These are phyloP conservation scores for Rhizoclosmatium sp. DNA, from an alignment of 192 early-diverging fungal species.

Conservation along the genomic window DNA sequence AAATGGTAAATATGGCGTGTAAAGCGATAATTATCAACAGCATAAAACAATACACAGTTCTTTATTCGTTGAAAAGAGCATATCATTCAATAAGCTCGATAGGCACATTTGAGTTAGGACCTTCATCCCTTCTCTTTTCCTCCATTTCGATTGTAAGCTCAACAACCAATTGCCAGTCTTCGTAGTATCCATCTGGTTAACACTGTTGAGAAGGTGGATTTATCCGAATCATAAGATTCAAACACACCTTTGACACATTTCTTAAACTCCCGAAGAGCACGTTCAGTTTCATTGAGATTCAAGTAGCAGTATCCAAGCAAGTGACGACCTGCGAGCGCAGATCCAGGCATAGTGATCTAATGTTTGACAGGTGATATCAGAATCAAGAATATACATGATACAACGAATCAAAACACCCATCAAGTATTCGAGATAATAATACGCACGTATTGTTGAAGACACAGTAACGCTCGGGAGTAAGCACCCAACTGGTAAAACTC, in stretches of 20 bases:
- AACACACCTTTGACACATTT: conserved; percentile 62
- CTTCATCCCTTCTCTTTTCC: conserved; percentile 33
- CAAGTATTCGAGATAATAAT: neutral
- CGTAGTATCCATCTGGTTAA: conserved; percentile 35
- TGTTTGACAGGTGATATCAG: neutral
- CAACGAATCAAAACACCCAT: neutral
- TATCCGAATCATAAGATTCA: neutral
- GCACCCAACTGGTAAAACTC: conserved; percentile 71
- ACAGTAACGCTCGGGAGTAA: conserved; percentile 60
- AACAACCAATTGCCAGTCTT: conserved; percentile 71
- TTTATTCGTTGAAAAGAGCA: too few species aligned
- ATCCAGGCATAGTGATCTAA: conserved; percentile 59
- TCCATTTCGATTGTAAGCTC: conserved; percentile 67
- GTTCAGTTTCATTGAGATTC: conserved; percentile 60
- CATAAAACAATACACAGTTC: too few species aligned
- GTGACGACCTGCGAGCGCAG: conserved; percentile 58
- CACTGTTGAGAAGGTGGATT: neutral
- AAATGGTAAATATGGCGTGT: too few species aligned
- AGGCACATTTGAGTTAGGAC: neutral
- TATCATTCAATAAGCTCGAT: too few species aligned
- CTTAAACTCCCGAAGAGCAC: conserved; percentile 64
- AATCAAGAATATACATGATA: neutral
- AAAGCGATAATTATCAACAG: too few species aligned
- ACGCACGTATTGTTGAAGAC: conserved; percentile 64
- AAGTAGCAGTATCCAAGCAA: conserved; percentile 66